Conservation (phyloP, 1,139 yeast genomes). For the Scheffersomyces titani region DNA sequence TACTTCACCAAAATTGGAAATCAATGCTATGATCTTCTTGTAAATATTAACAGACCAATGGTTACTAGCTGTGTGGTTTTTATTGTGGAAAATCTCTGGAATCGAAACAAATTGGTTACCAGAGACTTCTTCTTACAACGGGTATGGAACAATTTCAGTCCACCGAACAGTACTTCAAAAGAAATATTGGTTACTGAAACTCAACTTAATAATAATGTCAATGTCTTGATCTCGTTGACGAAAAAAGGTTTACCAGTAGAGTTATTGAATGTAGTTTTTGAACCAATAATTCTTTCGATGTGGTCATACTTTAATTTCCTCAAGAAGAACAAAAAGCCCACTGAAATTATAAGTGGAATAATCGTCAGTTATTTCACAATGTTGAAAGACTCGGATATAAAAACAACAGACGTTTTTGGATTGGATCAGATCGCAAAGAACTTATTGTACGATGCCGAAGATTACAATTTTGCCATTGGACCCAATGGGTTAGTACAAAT, state of each 20-base stretch:
- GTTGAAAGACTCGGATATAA: slow-evolving; percentile 25
- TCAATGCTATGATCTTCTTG: slow-evolving; percentile 60
- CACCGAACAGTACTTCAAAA: slow-evolving; percentile 16
- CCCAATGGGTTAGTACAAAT: slow-evolving; percentile 61
- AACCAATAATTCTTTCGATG: slow-evolving; percentile 47
- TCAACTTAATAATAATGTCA: slow-evolving; percentile 61
- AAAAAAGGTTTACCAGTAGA: slow-evolving; percentile 50
- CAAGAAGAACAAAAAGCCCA: slow-evolving; percentile 35
- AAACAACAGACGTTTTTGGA: slow-evolving; percentile 20
- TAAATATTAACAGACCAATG: slow-evolving; percentile 61
- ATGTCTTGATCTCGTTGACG: slow-evolving; percentile 63
- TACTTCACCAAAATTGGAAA: slow-evolving; percentile 59
- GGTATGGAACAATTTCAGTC: slow-evolving; percentile 49
- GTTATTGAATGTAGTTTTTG: slow-evolving; percentile 42
- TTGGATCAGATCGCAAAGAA: slow-evolving; percentile 45
- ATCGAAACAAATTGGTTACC: slow-evolving; percentile 52
- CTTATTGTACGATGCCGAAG: slow-evolving; percentile 44
- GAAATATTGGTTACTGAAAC: slow-evolving; percentile 43
- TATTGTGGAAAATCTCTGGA: slow-evolving; percentile 54
- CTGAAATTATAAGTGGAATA: slow-evolving; percentile 47
- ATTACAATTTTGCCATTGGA: slow-evolving; percentile 43
- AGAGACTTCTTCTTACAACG: slow-evolving; percentile 58
- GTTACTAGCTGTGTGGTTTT: slow-evolving; percentile 60
- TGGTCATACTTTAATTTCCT: slow-evolving; percentile 68
- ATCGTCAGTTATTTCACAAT: slow-evolving; percentile 49